These are phyloP conservation scores for Saturnispora gosingensis DNA, from an alignment of 805 yeast genomes.

Conservation along the genomic window DNA sequence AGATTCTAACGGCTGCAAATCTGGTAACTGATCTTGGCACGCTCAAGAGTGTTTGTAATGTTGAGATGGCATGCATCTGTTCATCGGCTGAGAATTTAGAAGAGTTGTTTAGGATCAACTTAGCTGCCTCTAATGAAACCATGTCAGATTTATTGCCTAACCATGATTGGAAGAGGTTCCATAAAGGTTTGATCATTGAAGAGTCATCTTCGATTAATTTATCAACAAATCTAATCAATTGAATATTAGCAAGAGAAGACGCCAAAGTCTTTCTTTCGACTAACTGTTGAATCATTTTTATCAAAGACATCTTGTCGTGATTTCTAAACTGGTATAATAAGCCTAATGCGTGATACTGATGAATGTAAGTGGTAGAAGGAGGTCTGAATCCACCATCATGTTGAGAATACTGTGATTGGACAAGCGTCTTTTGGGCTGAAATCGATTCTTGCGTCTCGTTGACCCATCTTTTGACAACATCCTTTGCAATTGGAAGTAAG, in stretches of 20 bases:
- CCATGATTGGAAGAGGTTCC: constrained; percentile 60
- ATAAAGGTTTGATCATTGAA: constrained; percentile 48
- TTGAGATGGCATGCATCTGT: constrained; percentile 58
- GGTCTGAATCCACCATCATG: constrained; percentile 46
- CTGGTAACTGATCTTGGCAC: constrained; percentile 86
- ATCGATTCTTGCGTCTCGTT: constrained; percentile 94
- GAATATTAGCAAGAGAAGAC: constrained; percentile 75
- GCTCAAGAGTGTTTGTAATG: constrained; percentile 67
- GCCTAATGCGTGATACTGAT: constrained; percentile 95
- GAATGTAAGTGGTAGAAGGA: constrained; percentile 66
- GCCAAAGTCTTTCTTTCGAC: constrained; percentile 50
- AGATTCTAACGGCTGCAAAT: constrained; percentile 86
- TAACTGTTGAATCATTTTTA: constrained; percentile 80
- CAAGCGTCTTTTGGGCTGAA: constrained; percentile 47
- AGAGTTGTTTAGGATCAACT: constrained; percentile 50
- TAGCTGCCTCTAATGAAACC: constrained; percentile 89
- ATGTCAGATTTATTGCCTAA: constrained; percentile 74
- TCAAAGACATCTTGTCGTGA: constrained; percentile 88
- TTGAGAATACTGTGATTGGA: constrained; percentile 38
- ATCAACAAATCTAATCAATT: constrained; percentile 74
- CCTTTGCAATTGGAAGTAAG: constrained; percentile 79
- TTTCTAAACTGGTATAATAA: constrained; percentile 77
- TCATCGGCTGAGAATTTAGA: constrained; percentile 49
- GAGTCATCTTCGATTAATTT: constrained; percentile 65
- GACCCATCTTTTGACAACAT: constrained; percentile 86